Base-by-base conservation (phyloP, 306 rosid genomes). In the Ormosia emarginata region DNA sequence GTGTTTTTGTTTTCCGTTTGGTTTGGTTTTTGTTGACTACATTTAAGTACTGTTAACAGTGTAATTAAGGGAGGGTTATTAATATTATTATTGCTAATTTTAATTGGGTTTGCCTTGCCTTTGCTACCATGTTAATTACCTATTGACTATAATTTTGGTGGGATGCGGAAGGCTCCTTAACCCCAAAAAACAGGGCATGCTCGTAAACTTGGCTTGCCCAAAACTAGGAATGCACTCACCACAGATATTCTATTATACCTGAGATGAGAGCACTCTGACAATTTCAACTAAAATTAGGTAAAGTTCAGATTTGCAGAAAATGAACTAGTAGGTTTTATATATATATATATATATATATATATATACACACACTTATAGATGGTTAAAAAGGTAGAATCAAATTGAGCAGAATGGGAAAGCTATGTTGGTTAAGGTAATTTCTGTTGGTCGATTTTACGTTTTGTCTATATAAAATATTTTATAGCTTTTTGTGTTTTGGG, bases 121-220 rank as follows among this genome's bases (percentile, higher is more conserved):
- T 58, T 24, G 58, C 17, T 73, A 63, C 18, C 0, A 24, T 74
- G 7, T 41, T 49, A 33, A 15, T 13, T 37, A 46, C 18, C 15
- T 30, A 32, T 36, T 12, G 32, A 47, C 3, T 52, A 34, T 11
- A 41, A 36, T 17, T 74, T 43, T n/a, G 32, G 8, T 57, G 40
- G 81, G 40, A 77, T 17, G 34, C 14, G 41, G 2, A 40, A 53
- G 44, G 49, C 14, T 69, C 67, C 18, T 15, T 80, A 70, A 17
- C 59, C 59, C 30, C 24, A 5, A 69, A 37, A 82, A 82, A 76
- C 87, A 78, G 83, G 87, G 80, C 77, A 79, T 43, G 7, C 37
- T 36, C 18, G 11, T 47, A 74, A 55, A 18, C 29, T 39, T 40
- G 50, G 4, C 63, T 41, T n/a, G 8, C 6, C 57, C 79, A 46